A percentile compares a stretch with the other conserved stretches of the same genome.
Conservation (phyloP, 345 rosid species). For the Luvunga scandens region DNA sequence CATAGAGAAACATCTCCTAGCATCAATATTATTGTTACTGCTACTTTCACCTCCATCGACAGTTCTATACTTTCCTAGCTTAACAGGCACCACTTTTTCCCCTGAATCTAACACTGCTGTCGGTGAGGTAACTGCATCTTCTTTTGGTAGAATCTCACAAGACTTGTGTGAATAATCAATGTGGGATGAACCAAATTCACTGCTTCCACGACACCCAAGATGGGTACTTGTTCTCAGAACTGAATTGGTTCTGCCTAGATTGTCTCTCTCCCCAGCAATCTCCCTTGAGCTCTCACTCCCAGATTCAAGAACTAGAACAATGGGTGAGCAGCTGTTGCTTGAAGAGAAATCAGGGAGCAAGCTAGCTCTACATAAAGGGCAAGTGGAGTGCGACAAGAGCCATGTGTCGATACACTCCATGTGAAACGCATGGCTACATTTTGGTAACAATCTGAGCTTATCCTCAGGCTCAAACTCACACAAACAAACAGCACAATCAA, state of each 20-base stretch:
- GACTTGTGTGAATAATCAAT: constrained; percentile 33
- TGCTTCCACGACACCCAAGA: constrained; percentile 34
- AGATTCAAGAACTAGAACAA: constrained; percentile 85
- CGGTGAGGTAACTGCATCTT: constrained; percentile 23
- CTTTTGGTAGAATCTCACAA: constrained; percentile 33
- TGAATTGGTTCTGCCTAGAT: constrained; percentile 36
- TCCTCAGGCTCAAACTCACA: constrained; percentile 91
- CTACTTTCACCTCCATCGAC: constrained; percentile 58
- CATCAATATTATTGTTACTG: constrained; percentile 46
- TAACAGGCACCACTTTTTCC: constrained; percentile 74
- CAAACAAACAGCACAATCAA: constrained; percentile 98
- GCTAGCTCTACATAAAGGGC: constrained; percentile 89
- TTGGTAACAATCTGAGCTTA: constrained; percentile 89
- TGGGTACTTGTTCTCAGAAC: constrained; percentile 41
- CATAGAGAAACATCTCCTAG: constrained; percentile 92
- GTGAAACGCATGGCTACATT: constrained; percentile 98
- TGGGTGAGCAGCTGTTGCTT: constrained; percentile 45
- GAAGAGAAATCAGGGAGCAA: constrained; percentile 69
- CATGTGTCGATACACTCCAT: constrained; percentile 97
- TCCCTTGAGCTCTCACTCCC: constrained; percentile 86
- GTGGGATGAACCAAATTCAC: constrained; percentile 45
- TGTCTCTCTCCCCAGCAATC: constrained; percentile 48
- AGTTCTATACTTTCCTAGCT: constrained; percentile 84
- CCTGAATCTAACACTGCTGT: constrained; percentile 32
- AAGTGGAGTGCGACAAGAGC: constrained; percentile 97